Base-by-base conservation (phyloP, 2,329 filamentous ascomycete species). In the Aspergillus aculeatinus region DNA sequence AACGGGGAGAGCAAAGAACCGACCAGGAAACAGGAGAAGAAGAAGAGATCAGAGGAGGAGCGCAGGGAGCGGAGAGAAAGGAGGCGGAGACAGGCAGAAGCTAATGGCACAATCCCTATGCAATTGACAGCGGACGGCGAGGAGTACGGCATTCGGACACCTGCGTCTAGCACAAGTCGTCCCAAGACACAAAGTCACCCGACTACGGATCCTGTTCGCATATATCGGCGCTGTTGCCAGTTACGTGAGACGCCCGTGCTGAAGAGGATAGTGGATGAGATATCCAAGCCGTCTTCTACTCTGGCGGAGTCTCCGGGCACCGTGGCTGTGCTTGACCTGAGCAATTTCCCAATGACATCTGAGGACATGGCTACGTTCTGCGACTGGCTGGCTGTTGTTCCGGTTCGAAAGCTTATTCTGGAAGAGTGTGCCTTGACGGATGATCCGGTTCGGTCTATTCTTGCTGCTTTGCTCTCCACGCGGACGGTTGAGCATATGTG, bases 211-310 rank as follows among this genome's bases (percentile, higher is more conserved):
- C 94, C 95, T 2, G 86, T 93, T 14, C 85, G 94, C 60, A 96
- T 99, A 69, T 99, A 99, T 75, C 86, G 94, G 65, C 85, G 95
- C 71, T 98, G 95, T 74, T 98, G 95, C 72, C 94, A 98, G 72
- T 80, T 99, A 31, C 86, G 95, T 60, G 95, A 98, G 77, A 96
- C 92, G 0, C 91, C 92, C 0, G 93, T 97, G 55, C 80, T 98
- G 21, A 96, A 96, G 75, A 91, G 91, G 70, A 89, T 99, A 51
- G 94, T 91, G 0, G 91, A 96, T 69, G 92, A 97, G 74, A 88
- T 99, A 4, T 86, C 85, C 42, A 86, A 88, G 42, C 83, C 88
- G 1, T 83, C 85, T n/a, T 89, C 89, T 53, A 85, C 83, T 31
- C 82, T 87, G 10, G 76, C 84, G 2, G 82, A 81, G 58, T 81